Base-by-base conservation (phyloP, 495 filamentous ascomycete species). In the Terfezia claveryi region DNA sequence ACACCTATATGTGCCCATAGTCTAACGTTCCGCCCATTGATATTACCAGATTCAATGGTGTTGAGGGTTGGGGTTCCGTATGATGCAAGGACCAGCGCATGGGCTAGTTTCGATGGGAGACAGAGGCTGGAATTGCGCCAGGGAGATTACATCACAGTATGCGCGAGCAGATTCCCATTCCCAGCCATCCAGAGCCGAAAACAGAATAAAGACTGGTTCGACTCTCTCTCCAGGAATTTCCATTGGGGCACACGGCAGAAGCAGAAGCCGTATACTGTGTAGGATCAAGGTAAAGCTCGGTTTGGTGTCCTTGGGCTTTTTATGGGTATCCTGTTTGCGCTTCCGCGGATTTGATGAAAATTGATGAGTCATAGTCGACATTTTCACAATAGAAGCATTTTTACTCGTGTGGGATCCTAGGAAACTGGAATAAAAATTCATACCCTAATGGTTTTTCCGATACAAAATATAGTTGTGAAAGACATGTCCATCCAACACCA, bases 1-100 rank as follows among this genome's bases (percentile, higher is more conserved):
- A 95, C 92, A 2, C 92, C 92, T 0, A 98, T 98, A 66, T 98
- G 91, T 67, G 88, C 91, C 14, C 91, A 98, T 66, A 95, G 88
- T 0, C 74, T 98, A 17, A 92, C 85, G 38, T 96, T 98, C 78
- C 79, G 91, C 10, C 91, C 91, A 36, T 94, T 98, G 85, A 82
- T 98, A n/a, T 79, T 98, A n/a, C 89, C 84, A 37, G 91, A 98
- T 68, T 89, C 81, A 38, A 80, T 94, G 68, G 78, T 88, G 23
- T 76, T 98, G 49, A 85, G 86, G 52, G 81, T 96, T 55, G 82
- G 82, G 23, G 80, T 98, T 23, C 91, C 91, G 0, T 74, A 76
- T 50, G 74, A 80, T 60, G 88, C 84, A 37, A 85, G 91, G 16
- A 87, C 85, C 6, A 93, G 85, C 0, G 88, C 88, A 0, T 96